Percentiles rank a stretch among this genome's conserved stretches.
phyloP scores from a whole-genome alignment of 75 land plant genomes.

The Adiantum capillusveneris region DNA sequence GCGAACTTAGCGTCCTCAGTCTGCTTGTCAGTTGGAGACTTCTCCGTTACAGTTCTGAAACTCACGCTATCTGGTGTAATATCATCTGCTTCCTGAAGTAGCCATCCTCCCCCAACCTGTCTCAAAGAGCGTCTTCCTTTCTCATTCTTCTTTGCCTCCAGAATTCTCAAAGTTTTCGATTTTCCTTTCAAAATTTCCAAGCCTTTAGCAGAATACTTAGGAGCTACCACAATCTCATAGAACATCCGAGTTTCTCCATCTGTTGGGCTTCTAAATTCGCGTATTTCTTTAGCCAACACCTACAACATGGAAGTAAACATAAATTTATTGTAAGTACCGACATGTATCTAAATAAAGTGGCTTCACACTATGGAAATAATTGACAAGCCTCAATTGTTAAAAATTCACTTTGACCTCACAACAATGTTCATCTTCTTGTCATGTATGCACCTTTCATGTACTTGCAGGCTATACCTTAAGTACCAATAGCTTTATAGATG shows the following conservation, averaged over 20 bases:
- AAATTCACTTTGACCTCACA: too few relatives aligned
- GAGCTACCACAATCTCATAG: constrained; percentile 96
- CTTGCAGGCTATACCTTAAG: too few relatives aligned
- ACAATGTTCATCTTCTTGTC: too few relatives aligned
- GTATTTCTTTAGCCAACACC: constrained; percentile 87
- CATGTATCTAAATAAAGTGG: too few relatives aligned
- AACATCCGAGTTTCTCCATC: constrained; percentile 95
- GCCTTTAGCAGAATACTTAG: constrained; percentile 74
- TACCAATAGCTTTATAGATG: too few relatives aligned
- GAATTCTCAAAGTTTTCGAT: constrained; percentile 84
- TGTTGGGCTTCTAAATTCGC: constrained; percentile 86
- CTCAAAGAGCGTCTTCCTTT: constrained; percentile 74
- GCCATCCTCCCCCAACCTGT: constrained; percentile 97
- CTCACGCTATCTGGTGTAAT: constrained; percentile 62
- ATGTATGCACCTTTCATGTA: too few relatives aligned
- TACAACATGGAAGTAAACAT: too few relatives aligned
- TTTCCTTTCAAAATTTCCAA: constrained; percentile 84
- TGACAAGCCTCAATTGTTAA: too few relatives aligned
- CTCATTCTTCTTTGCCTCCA: constrained; percentile 63
- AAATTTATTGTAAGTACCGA: too few relatives aligned
- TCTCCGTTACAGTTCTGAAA: constrained; percentile 52
- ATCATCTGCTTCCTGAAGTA: constrained; percentile 88
- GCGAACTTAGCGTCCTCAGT: constrained; percentile 86
- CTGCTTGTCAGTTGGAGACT: constrained; percentile 44
- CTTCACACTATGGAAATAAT: too few relatives aligned